A percentile compares a stretch with the other conserved stretches of the same genome.
phyloP scores from a whole-genome alignment of 2,329 filamentous ascomycete species.

The Colletotrichum abscissum region DNA sequence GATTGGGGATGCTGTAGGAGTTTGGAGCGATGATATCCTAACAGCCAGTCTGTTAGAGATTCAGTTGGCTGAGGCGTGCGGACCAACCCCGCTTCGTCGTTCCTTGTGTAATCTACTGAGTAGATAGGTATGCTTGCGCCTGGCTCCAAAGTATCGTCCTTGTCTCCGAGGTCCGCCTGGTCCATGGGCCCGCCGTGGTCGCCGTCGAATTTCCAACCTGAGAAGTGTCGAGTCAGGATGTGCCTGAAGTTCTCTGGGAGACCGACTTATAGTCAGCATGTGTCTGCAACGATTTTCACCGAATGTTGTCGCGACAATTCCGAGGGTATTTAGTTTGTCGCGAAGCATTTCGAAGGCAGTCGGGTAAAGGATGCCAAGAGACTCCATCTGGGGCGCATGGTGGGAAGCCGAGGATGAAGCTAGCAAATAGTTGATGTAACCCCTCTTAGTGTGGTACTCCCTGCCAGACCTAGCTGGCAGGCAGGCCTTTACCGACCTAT shows the following conservation, averaged over 20 bases:
- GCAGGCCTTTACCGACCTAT: not conserved
- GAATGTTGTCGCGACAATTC: not conserved
- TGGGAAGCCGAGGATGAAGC: not conserved
- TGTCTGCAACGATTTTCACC: not conserved
- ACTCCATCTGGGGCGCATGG: not conserved
- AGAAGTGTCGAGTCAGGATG: not conserved
- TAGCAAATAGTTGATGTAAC: conserved; percentile 19
- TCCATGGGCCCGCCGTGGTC: not conserved
- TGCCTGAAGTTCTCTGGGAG: not conserved
- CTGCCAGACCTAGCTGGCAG: not conserved
- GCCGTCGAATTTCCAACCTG: not conserved
- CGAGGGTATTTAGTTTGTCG: not conserved
- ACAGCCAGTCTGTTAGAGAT: conserved; percentile 13
- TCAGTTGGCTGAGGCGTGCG: conserved; percentile 3
- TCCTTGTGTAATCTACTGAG: not conserved
- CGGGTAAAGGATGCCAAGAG: not conserved
- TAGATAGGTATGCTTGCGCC: not conserved
- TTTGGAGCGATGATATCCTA: conserved; percentile 2
- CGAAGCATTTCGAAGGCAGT: not conserved
- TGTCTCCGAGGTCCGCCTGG: conserved; percentile 4
- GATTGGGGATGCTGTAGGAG: conserved; percentile 9
- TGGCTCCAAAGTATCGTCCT: not conserved
- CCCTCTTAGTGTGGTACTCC: conserved; percentile 8
- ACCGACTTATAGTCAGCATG: not conserved
- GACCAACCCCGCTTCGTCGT: conserved; percentile 1